A percentile compares a stretch with the other conserved stretches of the same genome.
phyloP scores from a whole-genome alignment of 2,329 filamentous ascomycete species.

The Claviceps purpurea region DNA sequence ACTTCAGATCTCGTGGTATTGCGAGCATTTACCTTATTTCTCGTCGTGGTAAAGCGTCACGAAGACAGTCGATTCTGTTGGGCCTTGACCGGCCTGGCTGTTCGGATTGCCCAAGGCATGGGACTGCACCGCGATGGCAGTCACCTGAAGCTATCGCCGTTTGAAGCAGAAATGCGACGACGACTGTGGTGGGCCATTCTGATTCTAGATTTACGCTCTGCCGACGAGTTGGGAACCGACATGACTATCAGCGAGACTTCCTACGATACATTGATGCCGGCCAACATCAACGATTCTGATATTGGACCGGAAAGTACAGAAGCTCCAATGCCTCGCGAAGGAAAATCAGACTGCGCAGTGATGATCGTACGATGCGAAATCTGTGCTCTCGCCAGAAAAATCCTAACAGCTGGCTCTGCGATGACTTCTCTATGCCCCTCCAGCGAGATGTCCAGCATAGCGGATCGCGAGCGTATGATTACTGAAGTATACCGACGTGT shows the following conservation, averaged over 20 bases:
- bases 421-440: conserved; percentile 18
- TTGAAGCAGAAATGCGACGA: conserved; percentile 46
- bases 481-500: conserved; percentile 39
- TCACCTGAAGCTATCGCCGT: conserved; percentile 37
- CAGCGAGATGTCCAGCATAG: conserved; percentile 16
- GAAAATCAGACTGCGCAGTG: conserved; percentile 39
- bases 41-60: conserved; percentile 32
- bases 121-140: conserved; percentile 45
- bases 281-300: conserved; percentile 37
- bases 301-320: conserved; percentile 33
- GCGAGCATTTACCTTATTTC: conserved; percentile 44
- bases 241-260: conserved; percentile 26
- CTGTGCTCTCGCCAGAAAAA: conserved; percentile 23
- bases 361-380: conserved; percentile 39
- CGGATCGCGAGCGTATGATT: conserved; percentile 31
- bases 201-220: conserved; percentile 39
- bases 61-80: conserved; percentile 43
- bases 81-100: conserved; percentile 43
- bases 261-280: conserved; percentile 35
- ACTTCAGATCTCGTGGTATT: conserved; percentile 42
- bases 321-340: conserved; percentile 31
- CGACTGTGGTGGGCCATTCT: conserved; percentile 50
- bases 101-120: conserved; percentile 46
- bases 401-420: conserved; percentile 21
- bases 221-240: conserved; percentile 39